A percentile compares a stretch with the other conserved stretches of the same genome.
Evolutionary conservation across 2,329 filamentous ascomycete genomes (phyloP).

Genomic region (Xylaria sp.): DNA sequence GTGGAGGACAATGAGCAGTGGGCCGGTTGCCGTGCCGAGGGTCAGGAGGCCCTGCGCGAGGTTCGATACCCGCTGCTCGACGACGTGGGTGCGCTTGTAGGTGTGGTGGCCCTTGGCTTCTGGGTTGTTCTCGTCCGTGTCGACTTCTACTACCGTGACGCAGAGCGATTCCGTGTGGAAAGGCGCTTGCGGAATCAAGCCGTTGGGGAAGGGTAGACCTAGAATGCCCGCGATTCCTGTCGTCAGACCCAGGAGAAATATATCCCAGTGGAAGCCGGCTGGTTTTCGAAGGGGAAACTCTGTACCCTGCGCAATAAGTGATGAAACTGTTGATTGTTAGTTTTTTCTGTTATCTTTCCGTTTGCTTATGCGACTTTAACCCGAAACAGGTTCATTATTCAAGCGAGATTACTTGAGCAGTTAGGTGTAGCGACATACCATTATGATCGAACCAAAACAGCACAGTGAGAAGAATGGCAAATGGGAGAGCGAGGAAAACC

Average conservation of each 20-base stretch:
- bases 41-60: constrained; percentile 78
- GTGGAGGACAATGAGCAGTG: constrained; percentile 74
- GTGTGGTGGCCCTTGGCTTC: constrained; percentile 62
- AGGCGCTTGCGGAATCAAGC: constrained; percentile 81
- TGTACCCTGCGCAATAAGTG: constrained; percentile 80
- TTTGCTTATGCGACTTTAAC: no score
- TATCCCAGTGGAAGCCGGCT: constrained; percentile 84
- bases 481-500: constrained; percentile 85
- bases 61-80: constrained; percentile 81
- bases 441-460: constrained; percentile 93
- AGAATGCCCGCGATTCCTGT: constrained; percentile 77
- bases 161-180: constrained; percentile 83
- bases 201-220: constrained; percentile 81
- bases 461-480: constrained; percentile 81
- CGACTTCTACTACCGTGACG: constrained; percentile 63
- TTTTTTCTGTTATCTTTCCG: not conserved
- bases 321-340: constrained; percentile 64
- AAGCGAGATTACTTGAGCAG: not conserved
- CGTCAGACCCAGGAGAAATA: constrained; percentile 80
- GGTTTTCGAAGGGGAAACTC: constrained; percentile 83
- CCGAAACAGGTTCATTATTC: not conserved
- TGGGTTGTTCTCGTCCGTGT: constrained; percentile 58
- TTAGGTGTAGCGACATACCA: constrained; percentile 52
- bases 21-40: constrained; percentile 78
- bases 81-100: constrained; percentile 64